Percentiles rank a stretch among this genome's conserved stretches.
These are phyloP conservation scores for Fusarium torreyae DNA, from an alignment of 2,329 filamentous ascomycete genomes.

Conservation along the genomic window DNA sequence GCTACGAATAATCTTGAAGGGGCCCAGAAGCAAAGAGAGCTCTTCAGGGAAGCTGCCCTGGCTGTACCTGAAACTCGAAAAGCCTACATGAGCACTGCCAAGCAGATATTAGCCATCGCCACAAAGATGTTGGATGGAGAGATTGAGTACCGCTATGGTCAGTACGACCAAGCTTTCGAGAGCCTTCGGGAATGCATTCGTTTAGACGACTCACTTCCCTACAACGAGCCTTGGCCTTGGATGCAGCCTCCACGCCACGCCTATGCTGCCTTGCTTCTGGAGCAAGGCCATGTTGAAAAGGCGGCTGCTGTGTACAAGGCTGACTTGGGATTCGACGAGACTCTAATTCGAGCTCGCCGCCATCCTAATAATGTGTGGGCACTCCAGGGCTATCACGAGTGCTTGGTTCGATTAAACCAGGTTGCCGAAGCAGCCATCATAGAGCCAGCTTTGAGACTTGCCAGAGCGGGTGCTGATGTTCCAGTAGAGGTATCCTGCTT, in stretches of 20 bases:
- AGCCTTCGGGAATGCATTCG: slow-evolving; percentile 70
- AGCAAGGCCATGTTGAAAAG: slow-evolving; percentile 66
- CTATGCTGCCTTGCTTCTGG: slow-evolving; percentile 77
- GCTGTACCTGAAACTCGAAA: neutral
- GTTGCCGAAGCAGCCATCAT: slow-evolving; percentile 53
- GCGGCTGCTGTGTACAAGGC: neutral
- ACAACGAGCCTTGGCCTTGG: slow-evolving; percentile 84
- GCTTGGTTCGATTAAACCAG: slow-evolving; percentile 67
- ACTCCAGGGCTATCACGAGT: slow-evolving; percentile 81
- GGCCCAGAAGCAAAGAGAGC: neutral
- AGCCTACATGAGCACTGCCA: neutral
- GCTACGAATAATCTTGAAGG: slow-evolving; percentile 66
- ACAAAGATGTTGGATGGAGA: slow-evolving; percentile 80
- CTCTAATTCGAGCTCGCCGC: neutral
- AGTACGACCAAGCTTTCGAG: slow-evolving; percentile 71
- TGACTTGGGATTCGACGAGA: slow-evolving; percentile 40
- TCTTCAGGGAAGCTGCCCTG: neutral
- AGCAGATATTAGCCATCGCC: slow-evolving; percentile 73
- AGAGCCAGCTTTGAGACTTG: neutral
- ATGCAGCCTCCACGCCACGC: slow-evolving; percentile 83
- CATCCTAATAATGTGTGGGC: slow-evolving; percentile 85
- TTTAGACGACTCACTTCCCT: slow-evolving; percentile 74
- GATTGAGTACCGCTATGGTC: slow-evolving; percentile 76
- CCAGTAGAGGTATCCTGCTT: neutral
- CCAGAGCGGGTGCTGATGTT: neutral